Base-by-base conservation (phyloP, 2,329 filamentous ascomycete species). In the Arachnomyces sp. region DNA sequence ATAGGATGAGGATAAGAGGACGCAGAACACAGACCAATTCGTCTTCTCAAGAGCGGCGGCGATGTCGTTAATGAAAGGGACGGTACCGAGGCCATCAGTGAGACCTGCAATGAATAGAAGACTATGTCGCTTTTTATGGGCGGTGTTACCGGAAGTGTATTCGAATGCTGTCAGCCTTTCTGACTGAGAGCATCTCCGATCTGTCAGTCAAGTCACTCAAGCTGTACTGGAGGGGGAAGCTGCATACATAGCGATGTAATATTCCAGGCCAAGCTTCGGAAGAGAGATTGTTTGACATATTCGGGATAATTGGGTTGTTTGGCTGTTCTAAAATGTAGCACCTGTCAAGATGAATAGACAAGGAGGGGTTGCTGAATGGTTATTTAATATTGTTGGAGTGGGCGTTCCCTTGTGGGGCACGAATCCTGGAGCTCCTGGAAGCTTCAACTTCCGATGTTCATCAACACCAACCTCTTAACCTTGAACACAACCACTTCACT, bases 31-130 rank as follows among this genome's bases (percentile, higher is more conserved):
- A 8, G 63, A 63, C 76, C 77, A 82, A 38, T 60, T 56, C 2
- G 67, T 61, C 0, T 66, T 59, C 1, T 64, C 57, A n/a, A 80
- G 66, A 2, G 65, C 52, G 14, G 61, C 44, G 5, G 74, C 71
- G 37, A 82, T 63, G 4, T 61, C 51, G 33, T 66, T 55, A 2
- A 76, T 67, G 55, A 78, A 81, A 13, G 64, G 57, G 6, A 78
- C 73, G 4, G 69, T 74, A 40, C 69, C 66, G 38, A 77, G 65
- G 14, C 73, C 75, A 55, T 81, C 77, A 38, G 66, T 69, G 31
- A 82, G 65, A 29, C 78, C 78, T 44, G 73, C 76, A 38, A 80
- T 62, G 62, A 75, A 80, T 49, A 80, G 60, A 36, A 80, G 60
- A 18, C 69, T 74, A 57, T 77, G 54, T 31, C 54, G 56, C 37